phyloP scores from a whole-genome alignment of 805 yeast species.

The Candida verbasci region DNA sequence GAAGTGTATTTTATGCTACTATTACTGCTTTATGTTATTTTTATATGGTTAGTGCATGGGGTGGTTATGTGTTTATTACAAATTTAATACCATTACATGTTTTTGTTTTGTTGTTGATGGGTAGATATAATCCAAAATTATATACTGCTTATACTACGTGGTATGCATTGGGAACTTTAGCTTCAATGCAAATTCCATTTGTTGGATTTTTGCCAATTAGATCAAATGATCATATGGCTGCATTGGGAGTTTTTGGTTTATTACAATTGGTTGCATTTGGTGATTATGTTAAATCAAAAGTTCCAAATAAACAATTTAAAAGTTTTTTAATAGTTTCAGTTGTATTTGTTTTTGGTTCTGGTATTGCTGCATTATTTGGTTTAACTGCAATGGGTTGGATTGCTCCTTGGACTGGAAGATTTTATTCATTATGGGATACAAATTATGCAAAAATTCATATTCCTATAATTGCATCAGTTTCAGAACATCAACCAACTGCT shows the following conservation, averaged over 20 bases:
- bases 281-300: slow-evolving; percentile 68
- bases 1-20: slow-evolving; percentile 80
- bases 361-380: slow-evolving; percentile 65
- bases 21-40: slow-evolving; percentile 86
- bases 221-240: slow-evolving; percentile 97
- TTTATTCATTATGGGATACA: slow-evolving; percentile 97
- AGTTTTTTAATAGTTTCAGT: slow-evolving; percentile 61
- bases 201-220: slow-evolving; percentile 96
- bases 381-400: slow-evolving; percentile 89
- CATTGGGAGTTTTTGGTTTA: slow-evolving; percentile 94
- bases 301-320: slow-evolving; percentile 70
- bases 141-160: slow-evolving; percentile 93
- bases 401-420: slow-evolving; percentile 99
- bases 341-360: slow-evolving; percentile 51
- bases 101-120: slow-evolving; percentile 87
- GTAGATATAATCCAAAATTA: slow-evolving; percentile 77
- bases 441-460: slow-evolving; percentile 96
- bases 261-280: slow-evolving; percentile 88
- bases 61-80: slow-evolving; percentile 98
- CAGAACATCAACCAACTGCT: slow-evolving; percentile 99
- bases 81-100: slow-evolving; percentile 95
- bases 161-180: slow-evolving; percentile 96
- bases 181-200: slow-evolving; percentile 98
- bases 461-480: slow-evolving; percentile 97
- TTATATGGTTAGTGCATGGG: slow-evolving; percentile 99